Base-by-base conservation (phyloP, 202 grass and related monocot species). In the Digitaria exilis region DNA sequence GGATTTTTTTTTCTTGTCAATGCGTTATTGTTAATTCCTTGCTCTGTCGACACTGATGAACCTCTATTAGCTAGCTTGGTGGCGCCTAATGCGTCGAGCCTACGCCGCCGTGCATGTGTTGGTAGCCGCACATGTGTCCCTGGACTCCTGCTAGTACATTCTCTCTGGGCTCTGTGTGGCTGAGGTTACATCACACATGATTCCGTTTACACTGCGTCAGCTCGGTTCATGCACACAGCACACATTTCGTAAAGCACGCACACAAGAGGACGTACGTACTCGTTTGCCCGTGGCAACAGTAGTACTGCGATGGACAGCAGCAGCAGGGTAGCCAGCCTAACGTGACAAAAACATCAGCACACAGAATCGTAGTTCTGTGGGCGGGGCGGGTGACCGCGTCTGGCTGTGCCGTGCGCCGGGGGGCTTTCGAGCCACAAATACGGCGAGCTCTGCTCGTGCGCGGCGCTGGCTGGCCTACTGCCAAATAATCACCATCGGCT, bases 1-100 rank as follows among this genome's bases (percentile, higher is more conserved):
- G 76, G 79, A 86, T 83, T 73, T 86, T 39, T 50, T 73, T 86
- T 48, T 50, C 66, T 49, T 32, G 65, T 37, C 73, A 39, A 49
- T 16, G 32, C 74, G 0, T n/a, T 42, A 56, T 61, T 42, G 66
- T 61, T 60, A 39, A 15, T 32, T 65, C 2, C 3, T n/a, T 32
- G 12, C 4, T 4, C 39, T 28, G 26, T 39, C 43, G 29, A 56
- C 49, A 75, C 12, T 24, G 6, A 4, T n/a, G 46, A 65, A 65
- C 8, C 76, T 55, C n/a, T n/a, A n/a, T 18, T 59, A n/a, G 4
- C 10, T 45, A 73, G n/a, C n/a, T n/a, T n/a, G n/a, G n/a, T n/a
- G 49, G 22, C 65, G 42, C 48, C 68, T 80, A 66, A 65, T 65
- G 69, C 76, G 50, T 74, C 57, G 58, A 66, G 55, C 76, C 58